These are phyloP conservation scores for Penicillium silybi DNA, from an alignment of 495 filamentous ascomycete genomes.

Conservation along the genomic window DNA sequence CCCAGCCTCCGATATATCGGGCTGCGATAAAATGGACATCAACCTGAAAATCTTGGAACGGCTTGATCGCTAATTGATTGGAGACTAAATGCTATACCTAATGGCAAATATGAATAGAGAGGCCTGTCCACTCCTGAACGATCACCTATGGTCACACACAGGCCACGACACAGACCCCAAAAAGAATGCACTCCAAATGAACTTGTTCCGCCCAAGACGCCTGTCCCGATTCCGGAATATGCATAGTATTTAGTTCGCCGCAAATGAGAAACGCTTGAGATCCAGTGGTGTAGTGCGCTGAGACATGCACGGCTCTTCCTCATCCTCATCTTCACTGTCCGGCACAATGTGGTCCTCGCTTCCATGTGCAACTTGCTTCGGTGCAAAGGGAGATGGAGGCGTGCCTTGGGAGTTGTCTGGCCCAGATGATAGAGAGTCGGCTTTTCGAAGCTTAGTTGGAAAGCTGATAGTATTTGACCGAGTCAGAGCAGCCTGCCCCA, in stretches of 20 bases:
- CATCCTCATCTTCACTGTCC: conserved; percentile 62
- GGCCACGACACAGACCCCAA: background rate
- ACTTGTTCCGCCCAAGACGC: conserved; percentile 16
- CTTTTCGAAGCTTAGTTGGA: conserved; percentile 16
- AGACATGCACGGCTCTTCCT: conserved; percentile 35
- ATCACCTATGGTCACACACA: background rate
- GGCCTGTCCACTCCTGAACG: background rate
- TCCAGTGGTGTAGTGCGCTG: conserved; percentile 31
- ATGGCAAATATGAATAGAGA: background rate
- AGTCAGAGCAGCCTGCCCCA: conserved; percentile 43
- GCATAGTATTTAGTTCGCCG: conserved; percentile 21
- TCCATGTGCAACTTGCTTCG: conserved; percentile 36
- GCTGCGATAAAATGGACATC: background rate
- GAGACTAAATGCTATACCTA: background rate
- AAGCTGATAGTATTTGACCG: conserved; percentile 39
- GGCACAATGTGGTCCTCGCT: conserved; percentile 76
- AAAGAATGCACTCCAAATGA: conserved; percentile 9
- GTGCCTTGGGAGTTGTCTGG: conserved; percentile 4
- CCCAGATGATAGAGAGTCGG: conserved; percentile 5
- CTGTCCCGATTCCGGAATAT: conserved; percentile 12
- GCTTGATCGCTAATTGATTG: background rate
- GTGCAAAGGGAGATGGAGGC: background rate
- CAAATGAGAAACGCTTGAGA: conserved; percentile 54
- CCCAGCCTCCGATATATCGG: conserved; percentile 19
- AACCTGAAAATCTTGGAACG: background rate